Conservation (phyloP, 2,329 filamentous ascomycete species). For the Scytalidium sp. region DNA sequence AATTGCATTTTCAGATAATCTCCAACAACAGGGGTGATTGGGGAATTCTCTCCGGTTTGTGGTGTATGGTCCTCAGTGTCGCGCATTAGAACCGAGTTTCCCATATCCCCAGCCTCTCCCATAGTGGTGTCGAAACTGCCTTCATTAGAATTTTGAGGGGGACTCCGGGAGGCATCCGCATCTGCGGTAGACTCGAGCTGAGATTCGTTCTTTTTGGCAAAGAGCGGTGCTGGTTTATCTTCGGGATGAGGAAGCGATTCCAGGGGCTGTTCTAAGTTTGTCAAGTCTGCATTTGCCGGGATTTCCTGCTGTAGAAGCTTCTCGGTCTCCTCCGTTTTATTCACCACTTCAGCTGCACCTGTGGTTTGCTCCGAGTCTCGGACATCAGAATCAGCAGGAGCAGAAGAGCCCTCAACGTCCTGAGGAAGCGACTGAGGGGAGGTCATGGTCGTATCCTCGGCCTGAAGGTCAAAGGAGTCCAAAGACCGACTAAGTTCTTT, state of each 20-base stretch:
- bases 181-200: constrained; percentile 5
- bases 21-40: constrained; percentile 70
- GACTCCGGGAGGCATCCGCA: constrained; percentile 1
- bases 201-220: constrained; percentile 39
- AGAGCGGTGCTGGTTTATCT: constrained; percentile 67
- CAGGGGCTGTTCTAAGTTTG: constrained; percentile 10
- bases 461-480: constrained; percentile 19
- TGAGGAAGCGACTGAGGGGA: constrained; percentile 19
- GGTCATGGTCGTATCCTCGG: constrained; percentile 24
- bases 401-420: constrained; percentile 2
- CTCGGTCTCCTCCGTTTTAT: constrained; percentile 12
- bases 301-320: constrained; percentile 5
- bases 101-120: constrained; percentile 27
- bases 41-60: constrained; percentile 11
- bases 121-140: constrained; percentile 28
- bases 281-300: constrained; percentile 4
- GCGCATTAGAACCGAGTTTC: constrained; percentile 23
- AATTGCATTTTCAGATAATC: constrained; percentile 96
- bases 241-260: constrained; percentile 56
- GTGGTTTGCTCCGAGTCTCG: constrained; percentile 14
- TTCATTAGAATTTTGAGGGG: constrained; percentile 7
- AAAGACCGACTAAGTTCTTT: constrained; percentile 34
- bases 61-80: constrained; percentile 20
- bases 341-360: constrained; percentile 9
- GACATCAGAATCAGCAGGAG: constrained; percentile 13